Evolutionary conservation across 2,329 filamentous ascomycete genomes (phyloP), one percentile per base, ranked within the genome.

Genomic region (Botrytis galanthina): DNA sequence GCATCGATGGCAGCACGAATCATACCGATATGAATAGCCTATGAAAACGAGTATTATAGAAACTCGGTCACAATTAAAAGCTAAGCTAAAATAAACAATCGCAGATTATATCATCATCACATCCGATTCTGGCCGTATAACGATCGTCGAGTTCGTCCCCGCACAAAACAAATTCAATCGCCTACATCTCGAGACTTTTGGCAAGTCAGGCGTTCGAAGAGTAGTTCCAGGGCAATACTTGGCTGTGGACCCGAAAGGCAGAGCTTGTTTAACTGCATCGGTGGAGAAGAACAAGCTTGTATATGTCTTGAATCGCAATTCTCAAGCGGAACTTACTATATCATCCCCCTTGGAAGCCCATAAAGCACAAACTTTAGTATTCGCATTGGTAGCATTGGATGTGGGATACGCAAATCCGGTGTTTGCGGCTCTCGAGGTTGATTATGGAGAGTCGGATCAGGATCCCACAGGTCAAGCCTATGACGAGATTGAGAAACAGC

Each of bases 211-310:
- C 54, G 89, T 98, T 71, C 91, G 97, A 73, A 91, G 96, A 79
- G 95, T 98, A 54, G 90, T 99, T 62, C 96, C 97, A 3, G 96
- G 97, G 75, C 94, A 99, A 83, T 99, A 98, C 80, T 88, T 99
- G 42, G 96, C 95, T 10, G 93, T 94, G 70, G 96, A 99, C 80
- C 96, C 96, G 42, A 97, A 97, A 83, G 96, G 96, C 73, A 90
- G 96, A 84, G 97, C 97, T 72, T 97, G 95, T 81, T 87, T 99
- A 81, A 93, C 98, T 75, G 94, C 96, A 16, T 95, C 95, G 8
- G 88, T 95, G 72, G 97, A 99, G 85, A 99, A 99, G 88, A 99
- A 98, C 85, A 99, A 99, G 85, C 92, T 99, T 73, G 96, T 99
- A 78, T 99, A 99, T 84, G 95, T 99, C 80, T 87, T 99, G 78